A percentile compares a stretch with the other conserved stretches of the same genome.
Conservation (phyloP, 2,329 filamentous ascomycete species). For the Trichoderma cornu-damae region DNA sequence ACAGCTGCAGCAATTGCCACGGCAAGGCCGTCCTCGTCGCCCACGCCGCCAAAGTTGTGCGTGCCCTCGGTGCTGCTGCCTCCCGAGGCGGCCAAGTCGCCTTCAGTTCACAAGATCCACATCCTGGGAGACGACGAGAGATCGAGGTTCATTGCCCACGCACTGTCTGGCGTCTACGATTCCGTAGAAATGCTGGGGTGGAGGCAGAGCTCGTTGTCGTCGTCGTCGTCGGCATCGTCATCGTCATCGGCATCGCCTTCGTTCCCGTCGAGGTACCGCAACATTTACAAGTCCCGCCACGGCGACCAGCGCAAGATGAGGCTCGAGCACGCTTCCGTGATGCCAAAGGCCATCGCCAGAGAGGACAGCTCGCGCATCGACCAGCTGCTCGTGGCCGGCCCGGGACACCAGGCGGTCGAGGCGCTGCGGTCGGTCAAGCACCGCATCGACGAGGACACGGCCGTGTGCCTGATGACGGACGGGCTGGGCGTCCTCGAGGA, state of each 20-base stretch:
- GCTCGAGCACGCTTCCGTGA: conserved; percentile 24
- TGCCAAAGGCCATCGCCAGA: conserved; percentile 16
- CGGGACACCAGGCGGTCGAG: conserved; percentile 47
- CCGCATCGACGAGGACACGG: conserved; percentile 62
- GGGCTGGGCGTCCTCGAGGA: conserved; percentile 80
- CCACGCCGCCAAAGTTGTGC: conserved; percentile 25
- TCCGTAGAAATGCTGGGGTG: conserved; percentile 36
- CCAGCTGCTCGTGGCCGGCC: conserved; percentile 63
- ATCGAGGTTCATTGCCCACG: conserved; percentile 39
- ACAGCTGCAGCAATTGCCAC: no score
- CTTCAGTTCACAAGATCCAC: conserved; percentile 37
- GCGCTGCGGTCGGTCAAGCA: conserved; percentile 58
- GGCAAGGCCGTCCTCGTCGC: neutral
- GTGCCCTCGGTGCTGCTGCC: conserved; percentile 36
- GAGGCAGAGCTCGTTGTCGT: conserved; percentile 20
- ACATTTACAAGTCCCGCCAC: conserved; percentile 26
- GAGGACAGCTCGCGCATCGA: conserved; percentile 53
- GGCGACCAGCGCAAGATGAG: conserved; percentile 22
- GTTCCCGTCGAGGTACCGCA: conserved; percentile 29
- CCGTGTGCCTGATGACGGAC: conserved; percentile 72
- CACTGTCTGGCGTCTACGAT: conserved; percentile 38
- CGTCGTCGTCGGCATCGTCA: neutral
- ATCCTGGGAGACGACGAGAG: conserved; percentile 40
- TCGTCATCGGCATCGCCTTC: neutral
- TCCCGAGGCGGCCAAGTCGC: conserved; percentile 30